Evolutionary conservation across 768 basidiomycete species (phyloP), one percentile per base, ranked within the genome.

Genomic region (Auriscalpium microsporum): DNA sequence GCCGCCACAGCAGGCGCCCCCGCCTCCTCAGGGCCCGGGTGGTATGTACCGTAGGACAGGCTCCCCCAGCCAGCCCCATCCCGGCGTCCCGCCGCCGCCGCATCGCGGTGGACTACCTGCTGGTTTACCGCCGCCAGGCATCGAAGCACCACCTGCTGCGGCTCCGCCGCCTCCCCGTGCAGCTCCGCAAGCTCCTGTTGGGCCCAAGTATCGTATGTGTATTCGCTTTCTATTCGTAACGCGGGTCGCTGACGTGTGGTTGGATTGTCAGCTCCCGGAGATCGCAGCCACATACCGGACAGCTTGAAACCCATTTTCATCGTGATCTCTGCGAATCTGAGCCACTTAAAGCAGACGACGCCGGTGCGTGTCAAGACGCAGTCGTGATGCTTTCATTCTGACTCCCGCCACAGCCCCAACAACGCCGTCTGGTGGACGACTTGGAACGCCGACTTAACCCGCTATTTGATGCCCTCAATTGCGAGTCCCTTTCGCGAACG

Each of bases 401-500:
- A 10, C 6, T 48, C 34, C 50, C 47, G 14, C n/a, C 47, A 19
- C 65, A 93, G 89, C 78, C 87, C 5, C 82, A 86, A 63, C 87
- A 94, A 74, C 87, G 86, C 67, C 84, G 90, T 36, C 76, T 94
- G 60, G 83, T 82, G 0, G 91, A 92, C 50, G 94, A 95, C 62
- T 78, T 94, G 5, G 92, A 94, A 66, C 80, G 91, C 17, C 79
- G 94, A 35, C 75, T 95, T 62, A 93, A 86, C 65, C 79, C 84
- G 0, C 70, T 97, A 46, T 96, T 94, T 64, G 94, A 96, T 65
- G 86, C 84, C n/a, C 71, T 97, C 62, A 96, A 97, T 68, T 93
- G 90, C 65, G 83, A 92, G 63, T 87, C 88, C 8, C 66, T 96
- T 17, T 86, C 90, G 13, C 73, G 75, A 56, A 68, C 78, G 10